Evolutionary conservation across 306 rosid species (phyloP).

Genomic region (Carpinus fangiana): DNA sequence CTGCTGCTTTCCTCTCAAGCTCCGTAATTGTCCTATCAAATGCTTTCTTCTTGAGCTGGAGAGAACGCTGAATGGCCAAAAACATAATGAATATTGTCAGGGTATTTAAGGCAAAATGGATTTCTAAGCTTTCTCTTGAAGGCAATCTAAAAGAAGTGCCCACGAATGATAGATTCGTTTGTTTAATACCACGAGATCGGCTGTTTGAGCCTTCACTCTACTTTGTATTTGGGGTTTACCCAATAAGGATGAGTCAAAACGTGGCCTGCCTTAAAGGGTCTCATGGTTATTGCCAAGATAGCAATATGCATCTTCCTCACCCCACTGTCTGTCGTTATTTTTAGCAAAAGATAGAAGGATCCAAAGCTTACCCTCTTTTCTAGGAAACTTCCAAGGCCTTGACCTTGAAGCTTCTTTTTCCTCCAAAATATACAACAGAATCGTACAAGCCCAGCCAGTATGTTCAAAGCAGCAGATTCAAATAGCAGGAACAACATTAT

Average conservation of each 20-base stretch:
- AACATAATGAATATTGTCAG: not conserved
- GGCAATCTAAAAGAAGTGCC: not conserved
- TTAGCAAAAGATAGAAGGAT: not conserved
- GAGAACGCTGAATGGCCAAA: conserved; percentile 51
- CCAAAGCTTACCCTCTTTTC: conserved; percentile 56
- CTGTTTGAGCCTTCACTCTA: no score
- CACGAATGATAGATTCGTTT: no score
- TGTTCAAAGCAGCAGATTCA: conserved; percentile 47
- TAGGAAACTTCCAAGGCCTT: conserved; percentile 63
- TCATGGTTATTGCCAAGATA: no score
- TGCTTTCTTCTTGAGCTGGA: conserved; percentile 59
- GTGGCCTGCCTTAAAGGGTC: no score
- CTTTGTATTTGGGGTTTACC: no score
- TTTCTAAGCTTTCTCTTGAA: not conserved
- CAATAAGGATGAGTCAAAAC: no score
- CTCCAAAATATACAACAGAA: conserved; percentile 74
- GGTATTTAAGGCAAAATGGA: not conserved
- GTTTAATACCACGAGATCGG: no score
- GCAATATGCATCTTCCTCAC: not conserved
- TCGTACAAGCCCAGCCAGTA: conserved; percentile 52
- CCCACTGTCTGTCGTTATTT: not conserved
- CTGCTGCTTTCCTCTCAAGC: conserved; percentile 46
- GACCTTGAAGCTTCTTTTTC: conserved; percentile 64
- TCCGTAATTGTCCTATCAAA: conserved; percentile 55
- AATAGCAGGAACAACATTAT: conserved; percentile 60